Conservation (phyloP, 2,329 filamentous ascomycete species). For the Colletotrichum tropicale region DNA sequence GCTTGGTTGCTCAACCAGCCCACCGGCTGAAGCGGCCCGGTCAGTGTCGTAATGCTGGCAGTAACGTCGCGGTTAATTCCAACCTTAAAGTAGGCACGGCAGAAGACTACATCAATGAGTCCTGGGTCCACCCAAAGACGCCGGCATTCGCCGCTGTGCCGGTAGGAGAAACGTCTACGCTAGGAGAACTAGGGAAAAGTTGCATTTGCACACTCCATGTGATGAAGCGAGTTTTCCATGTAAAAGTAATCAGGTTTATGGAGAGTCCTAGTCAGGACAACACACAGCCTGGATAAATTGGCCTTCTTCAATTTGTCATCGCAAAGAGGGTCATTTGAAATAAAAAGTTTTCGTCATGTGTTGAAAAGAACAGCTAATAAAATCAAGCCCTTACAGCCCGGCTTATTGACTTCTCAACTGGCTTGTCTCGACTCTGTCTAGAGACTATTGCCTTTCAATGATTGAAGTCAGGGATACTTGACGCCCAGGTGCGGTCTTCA, state of each 20-base stretch:
- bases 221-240: neutral
- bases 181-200: neutral
- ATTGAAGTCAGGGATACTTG: neutral
- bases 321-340: neutral
- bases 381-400: neutral
- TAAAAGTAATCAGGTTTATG: neutral
- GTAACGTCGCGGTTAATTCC: neutral
- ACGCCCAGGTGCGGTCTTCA: neutral
- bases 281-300: neutral
- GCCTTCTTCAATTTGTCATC: neutral
- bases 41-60: neutral
- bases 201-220: rapidly evolving
- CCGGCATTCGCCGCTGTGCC: neutral
- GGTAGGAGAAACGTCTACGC: neutral
- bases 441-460: neutral
- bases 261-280: neutral
- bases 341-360: neutral
- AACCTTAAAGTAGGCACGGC: neutral
- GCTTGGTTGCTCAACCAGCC: neutral
- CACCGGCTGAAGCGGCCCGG: neutral
- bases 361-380: neutral
- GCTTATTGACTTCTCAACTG: neutral
- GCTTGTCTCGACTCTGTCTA: neutral
- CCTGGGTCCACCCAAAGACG: neutral
- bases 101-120: neutral